Conservation (phyloP, 2,329 filamentous ascomycete species). For the Neodidymelliopsis sp. region DNA sequence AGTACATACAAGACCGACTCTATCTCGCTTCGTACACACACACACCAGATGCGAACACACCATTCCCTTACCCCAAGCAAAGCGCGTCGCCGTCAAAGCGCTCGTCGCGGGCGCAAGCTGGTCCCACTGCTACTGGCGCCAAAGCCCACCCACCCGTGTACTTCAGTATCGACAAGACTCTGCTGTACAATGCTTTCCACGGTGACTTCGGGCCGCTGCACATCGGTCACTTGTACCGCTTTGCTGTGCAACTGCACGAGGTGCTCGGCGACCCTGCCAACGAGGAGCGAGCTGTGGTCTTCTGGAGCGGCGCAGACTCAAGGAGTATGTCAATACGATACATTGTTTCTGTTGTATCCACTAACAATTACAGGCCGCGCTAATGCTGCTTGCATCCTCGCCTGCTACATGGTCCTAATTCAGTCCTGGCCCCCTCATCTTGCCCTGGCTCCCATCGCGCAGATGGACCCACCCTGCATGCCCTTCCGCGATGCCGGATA, state of each 20-base stretch:
- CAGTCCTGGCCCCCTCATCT: conserved; percentile 97
- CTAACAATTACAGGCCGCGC: conserved; percentile 70
- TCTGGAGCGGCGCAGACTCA: conserved; percentile 93
- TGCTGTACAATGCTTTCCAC: conserved; percentile 98
- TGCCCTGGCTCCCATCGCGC: conserved; percentile 91
- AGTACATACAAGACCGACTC: conserved; percentile 74
- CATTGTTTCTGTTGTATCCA: not conserved
- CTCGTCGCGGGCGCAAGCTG: conserved; percentile 70
- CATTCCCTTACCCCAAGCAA: conserved; percentile 81
- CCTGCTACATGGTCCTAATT: conserved; percentile 98
- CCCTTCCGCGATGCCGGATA: conserved; percentile 98
- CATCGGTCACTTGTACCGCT: conserved; percentile 95
- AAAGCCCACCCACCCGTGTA: conserved; percentile 77
- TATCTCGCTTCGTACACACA: conserved; percentile 93
- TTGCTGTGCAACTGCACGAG: conserved; percentile 94
- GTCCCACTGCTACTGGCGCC: conserved; percentile 60
- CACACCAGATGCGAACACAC: conserved; percentile 79
- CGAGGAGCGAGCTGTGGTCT: conserved; percentile 87
- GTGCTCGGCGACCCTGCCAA: conserved; percentile 91
- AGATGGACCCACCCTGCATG: conserved; percentile 97
- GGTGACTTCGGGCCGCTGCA: conserved; percentile 98
- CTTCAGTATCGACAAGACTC: conserved; percentile 90
- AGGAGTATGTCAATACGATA: conserved; percentile 69
- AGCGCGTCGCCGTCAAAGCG: conserved; percentile 77
- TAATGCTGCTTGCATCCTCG: conserved; percentile 92